Conservation (phyloP, 495 filamentous ascomycete genomes). For the Daldinia grandis region DNA sequence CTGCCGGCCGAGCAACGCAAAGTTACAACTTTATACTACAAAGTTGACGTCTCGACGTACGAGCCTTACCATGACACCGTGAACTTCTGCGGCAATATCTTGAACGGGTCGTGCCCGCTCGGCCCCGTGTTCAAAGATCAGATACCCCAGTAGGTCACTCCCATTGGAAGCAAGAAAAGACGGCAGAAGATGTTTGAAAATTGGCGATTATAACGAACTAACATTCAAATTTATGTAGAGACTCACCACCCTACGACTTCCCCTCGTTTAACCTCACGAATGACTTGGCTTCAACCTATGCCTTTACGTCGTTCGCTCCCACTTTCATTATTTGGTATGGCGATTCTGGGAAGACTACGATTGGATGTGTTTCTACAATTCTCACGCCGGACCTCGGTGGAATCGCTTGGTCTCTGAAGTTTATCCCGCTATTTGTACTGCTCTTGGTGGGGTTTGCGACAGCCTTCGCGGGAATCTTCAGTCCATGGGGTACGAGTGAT, state of each 20-base stretch:
- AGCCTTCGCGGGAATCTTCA: conserved; percentile 81
- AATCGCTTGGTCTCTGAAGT: conserved; percentile 74
- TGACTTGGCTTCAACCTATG: conserved; percentile 80
- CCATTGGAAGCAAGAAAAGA: not conserved
- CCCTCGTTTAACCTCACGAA: conserved; percentile 78
- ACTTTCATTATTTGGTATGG: conserved; percentile 79
- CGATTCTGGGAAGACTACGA: conserved; percentile 62
- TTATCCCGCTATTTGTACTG: conserved; percentile 79
- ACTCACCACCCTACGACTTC: conserved; percentile 54
- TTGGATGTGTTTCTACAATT: conserved; percentile 81
- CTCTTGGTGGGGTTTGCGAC: conserved; percentile 83
- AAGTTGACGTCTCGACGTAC: conserved; percentile 77
- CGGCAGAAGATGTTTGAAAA: not conserved
- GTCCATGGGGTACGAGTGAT: conserved; percentile 92
- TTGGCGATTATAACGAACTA: conserved; percentile 9
- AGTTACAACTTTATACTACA: conserved; percentile 73
- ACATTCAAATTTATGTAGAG: conserved; percentile 11
- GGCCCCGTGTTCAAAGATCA: conserved; percentile 69
- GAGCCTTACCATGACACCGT: conserved; percentile 63
- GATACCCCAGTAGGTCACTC: conserved; percentile 62
- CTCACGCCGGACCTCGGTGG: conserved; percentile 79
- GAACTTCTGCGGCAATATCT: conserved; percentile 70
- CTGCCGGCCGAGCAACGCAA: conserved; percentile 55
- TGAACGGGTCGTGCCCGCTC: conserved; percentile 76
- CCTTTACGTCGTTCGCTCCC: conserved; percentile 80